Evolutionary conservation across 257 asterid species (phyloP), one percentile per base, ranked within the genome.

Genomic region (Solanum piurae): DNA sequence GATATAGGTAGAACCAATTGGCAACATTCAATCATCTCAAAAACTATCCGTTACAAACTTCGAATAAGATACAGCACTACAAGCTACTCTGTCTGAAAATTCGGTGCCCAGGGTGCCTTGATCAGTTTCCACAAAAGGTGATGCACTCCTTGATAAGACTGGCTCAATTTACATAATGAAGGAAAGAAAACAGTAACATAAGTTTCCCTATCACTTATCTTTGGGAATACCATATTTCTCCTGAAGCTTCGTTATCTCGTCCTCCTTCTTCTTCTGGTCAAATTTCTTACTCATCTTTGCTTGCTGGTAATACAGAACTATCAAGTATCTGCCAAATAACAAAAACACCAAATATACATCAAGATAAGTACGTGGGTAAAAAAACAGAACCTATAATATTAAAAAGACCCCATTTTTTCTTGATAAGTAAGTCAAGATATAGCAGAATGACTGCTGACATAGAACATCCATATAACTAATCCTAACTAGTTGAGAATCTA

Each of bases 221-320:
- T 91, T 93, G 60, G 94, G 69, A 66, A 96, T 88, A 4, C 98
- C 99, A 52, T 96, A 94, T 91, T 93, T 96, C 90, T 96, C 99
- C 92, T 96, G 98, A 29, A 96, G 92, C 98, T 88, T 95, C 86
- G 89, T 91, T 86, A 95, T 90, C 92, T 96, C 98, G 8, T 95
- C 99, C 88, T 96, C 99, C 92, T 96, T 94, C 93, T 96, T 95
- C 95, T 89, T 96, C 93, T 92, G 96, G 83, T 96, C 98, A 85
- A 94, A 94, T 88, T 96, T 96, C 95, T 96, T 96, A 80, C 96
- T 95, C 99, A 96, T 96, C 95, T 96, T 96, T 4, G 94, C 98
- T 90, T 93, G 99, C 95, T 95, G 99, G 89, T 96, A 96, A 86
- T 96, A 96, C 91, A 96, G 69, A 68, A 96, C 98, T 83, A 96